phyloP scores from a whole-genome alignment of 345 rosid species.

The Brassica rapa region DNA sequence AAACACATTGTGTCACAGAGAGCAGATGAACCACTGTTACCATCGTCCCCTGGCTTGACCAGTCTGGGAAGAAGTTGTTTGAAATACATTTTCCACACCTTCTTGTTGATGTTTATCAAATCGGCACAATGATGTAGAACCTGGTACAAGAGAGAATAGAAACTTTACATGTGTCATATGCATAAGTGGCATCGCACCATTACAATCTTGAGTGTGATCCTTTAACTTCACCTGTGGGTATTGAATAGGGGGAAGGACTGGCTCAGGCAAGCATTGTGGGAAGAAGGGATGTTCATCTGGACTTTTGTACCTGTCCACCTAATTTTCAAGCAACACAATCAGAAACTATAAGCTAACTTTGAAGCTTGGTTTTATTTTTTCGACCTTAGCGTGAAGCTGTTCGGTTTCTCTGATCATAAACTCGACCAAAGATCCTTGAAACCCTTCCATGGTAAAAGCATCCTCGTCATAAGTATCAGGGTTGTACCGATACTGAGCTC shows the following conservation, averaged over 20 bases:
- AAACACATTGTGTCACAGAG: slow-evolving; percentile 67
- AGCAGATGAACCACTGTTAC: slow-evolving; percentile 67
- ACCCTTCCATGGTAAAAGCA: slow-evolving; percentile 59
- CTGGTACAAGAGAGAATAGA: slow-evolving; percentile 38
- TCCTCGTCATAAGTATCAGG: slow-evolving; percentile 57
- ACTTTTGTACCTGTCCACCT: slow-evolving; percentile 69
- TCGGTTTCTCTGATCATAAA: slow-evolving; percentile 67
- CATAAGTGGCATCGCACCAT: background rate
- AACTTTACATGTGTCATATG: background rate
- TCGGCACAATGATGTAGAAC: slow-evolving; percentile 57
- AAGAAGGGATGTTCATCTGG: slow-evolving; percentile 83
- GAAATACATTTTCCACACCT: slow-evolving; percentile 67
- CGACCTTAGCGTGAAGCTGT: slow-evolving; percentile 63
- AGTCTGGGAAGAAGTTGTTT: slow-evolving; percentile 56
- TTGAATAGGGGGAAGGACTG: slow-evolving; percentile 60
- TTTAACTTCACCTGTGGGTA: slow-evolving; percentile 51
- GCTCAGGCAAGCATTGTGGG: slow-evolving; percentile 54
- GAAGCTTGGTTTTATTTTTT: background rate
- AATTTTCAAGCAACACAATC: slow-evolving; percentile 9
- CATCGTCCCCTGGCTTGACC: slow-evolving; percentile 63
- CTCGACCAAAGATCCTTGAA: slow-evolving; percentile 64
- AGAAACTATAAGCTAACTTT: background rate
- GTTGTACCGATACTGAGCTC: slow-evolving; percentile 63
- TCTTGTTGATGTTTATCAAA: slow-evolving; percentile 62
- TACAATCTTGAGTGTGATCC: background rate